Evolutionary conservation across 176 grass and related monocot genomes (phyloP).

Genomic region (Carex kokanica): DNA sequence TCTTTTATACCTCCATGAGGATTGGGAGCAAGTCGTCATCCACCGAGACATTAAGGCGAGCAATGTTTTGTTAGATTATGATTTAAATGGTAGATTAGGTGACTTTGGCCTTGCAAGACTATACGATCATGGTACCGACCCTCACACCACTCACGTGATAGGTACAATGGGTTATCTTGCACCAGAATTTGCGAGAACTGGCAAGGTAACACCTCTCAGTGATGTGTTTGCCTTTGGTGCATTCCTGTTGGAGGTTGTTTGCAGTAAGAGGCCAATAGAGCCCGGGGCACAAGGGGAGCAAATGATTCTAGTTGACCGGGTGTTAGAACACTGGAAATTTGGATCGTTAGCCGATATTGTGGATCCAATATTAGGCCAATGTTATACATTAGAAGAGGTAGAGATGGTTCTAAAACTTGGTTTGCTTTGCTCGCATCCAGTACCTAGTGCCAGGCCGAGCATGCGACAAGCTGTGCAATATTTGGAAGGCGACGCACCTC

Average conservation of each 20-base stretch:
- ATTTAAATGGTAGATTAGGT: too few relatives aligned
- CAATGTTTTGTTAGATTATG: too few relatives aligned
- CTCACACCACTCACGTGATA: conserved; percentile 40
- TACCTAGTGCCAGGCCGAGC: conserved; percentile 27
- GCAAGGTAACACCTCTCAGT: conserved; percentile 13
- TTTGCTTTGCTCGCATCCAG: conserved; percentile 45
- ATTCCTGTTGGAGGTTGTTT: conserved; percentile 49
- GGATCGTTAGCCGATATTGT: conserved; percentile 20
- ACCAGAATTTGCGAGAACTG: conserved; percentile 38
- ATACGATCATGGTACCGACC: conserved; percentile 42
- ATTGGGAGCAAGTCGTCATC: too few relatives aligned
- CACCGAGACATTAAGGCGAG: too few relatives aligned
- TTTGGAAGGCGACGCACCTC: conserved; percentile 19
- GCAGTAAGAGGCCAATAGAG: conserved; percentile 34
- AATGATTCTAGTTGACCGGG: conserved; percentile 22
- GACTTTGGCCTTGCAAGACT: conserved; percentile 68
- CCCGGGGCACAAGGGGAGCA: background rate
- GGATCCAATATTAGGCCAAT: conserved; percentile 27
- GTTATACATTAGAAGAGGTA: conserved; percentile 25
- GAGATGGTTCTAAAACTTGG: conserved; percentile 36
- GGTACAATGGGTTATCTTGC: conserved; percentile 59
- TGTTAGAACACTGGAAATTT: conserved; percentile 34
- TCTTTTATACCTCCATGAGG: too few relatives aligned
- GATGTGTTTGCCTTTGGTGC: conserved; percentile 45
- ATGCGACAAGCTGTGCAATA: conserved; percentile 45